Percentiles rank a stretch among this genome's conserved stretches.
Evolutionary conservation across 306 rosid species (phyloP).

Genomic region (Psophocarpus tetragonolobus): DNA sequence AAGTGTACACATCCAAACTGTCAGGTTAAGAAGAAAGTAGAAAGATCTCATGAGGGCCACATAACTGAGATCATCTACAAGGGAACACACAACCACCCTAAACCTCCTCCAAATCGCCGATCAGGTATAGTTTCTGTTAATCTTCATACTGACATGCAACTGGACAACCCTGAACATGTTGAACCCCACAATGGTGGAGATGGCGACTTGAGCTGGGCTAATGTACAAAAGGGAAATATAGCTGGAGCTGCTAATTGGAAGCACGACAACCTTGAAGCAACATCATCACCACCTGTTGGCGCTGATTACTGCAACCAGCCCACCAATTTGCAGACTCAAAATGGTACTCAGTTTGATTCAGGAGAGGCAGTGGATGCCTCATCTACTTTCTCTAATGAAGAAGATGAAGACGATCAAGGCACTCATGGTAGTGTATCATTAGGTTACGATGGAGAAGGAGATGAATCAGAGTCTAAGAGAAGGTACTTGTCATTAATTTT

Average conservation of each 20-base stretch:
- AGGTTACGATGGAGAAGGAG: constrained; percentile 88
- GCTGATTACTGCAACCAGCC: constrained; percentile 69
- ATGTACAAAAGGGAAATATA: constrained; percentile 53
- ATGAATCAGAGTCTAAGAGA: constrained; percentile 93
- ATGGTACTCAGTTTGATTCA: constrained; percentile 61
- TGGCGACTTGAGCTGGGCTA: constrained; percentile 57
- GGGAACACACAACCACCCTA: constrained; percentile 85
- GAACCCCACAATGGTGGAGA: constrained; percentile 61
- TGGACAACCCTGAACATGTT: constrained; percentile 61
- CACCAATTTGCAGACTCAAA: constrained; percentile 64
- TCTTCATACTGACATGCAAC: constrained; percentile 60
- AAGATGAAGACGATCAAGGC: constrained; percentile 87
- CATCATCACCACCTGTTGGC: constrained; percentile 66
- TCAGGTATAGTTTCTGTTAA: constrained; percentile 63
- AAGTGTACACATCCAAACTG: constrained; percentile 88
- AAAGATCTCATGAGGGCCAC: constrained; percentile 90
- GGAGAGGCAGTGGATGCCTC: constrained; percentile 85
- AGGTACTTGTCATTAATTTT: constrained; percentile 49
- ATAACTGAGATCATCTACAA: constrained; percentile 93
- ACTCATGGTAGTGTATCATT: constrained; percentile 89
- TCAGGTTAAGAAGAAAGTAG: constrained; percentile 91
- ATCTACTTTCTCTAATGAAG: constrained; percentile 87
- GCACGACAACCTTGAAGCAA: constrained; percentile 76
- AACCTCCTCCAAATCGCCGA: constrained; percentile 81
- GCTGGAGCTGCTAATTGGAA: constrained; percentile 63